Evolutionary conservation across 2,329 filamentous ascomycete species (phyloP), one percentile per base, ranked within the genome.

Genomic region (Beauveria caledonica): DNA sequence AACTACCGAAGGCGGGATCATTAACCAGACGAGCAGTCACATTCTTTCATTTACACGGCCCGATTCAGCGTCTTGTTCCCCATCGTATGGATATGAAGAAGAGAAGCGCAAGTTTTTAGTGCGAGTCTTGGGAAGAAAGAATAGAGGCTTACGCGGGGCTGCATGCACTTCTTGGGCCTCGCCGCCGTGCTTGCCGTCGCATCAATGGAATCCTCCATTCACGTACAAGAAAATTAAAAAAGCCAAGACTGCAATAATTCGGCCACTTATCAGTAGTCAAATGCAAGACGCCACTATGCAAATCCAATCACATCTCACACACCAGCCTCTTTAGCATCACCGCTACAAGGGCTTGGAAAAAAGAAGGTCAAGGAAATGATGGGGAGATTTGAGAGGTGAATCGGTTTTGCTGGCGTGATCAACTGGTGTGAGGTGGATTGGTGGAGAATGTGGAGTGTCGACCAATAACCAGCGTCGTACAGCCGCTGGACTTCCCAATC

Each of bases 401-500:
- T 33, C 29, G 29, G 29, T 13, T 33, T 33, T 11, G 29, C 29
- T 33, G 11, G 29, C 4, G 25, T n/a, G 29, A 33, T 33, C 29
- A 33, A 33, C 29, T 33, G 29, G 29, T n/a, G n/a, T n/a, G n/a
- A n/a, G n/a, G n/a, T n/a, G n/a, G n/a, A n/a, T 33, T 4, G 23
- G 55, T 56, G 53, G 53, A 56, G 53, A 29, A 10, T n/a, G 25
- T 25, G 27, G 13, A n/a, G 29, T 23, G 9, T 9, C 3, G 29
- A 19, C 54, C 54, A 57, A 57, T 57, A 27, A 25, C 4, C 6
- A 6, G n/a, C 11, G 9, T 11, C 21, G 10, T 52, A 46, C 25
- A 59, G 40, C 57, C 57, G 57, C 57, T 19, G 39, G 57, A 36
- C 50, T 59, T 59, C 57, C 57, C 25, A 42, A 59, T 59, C n/a